Base-by-base conservation (phyloP, 2,329 filamentous ascomycete species). In the Acarospora socialis region DNA sequence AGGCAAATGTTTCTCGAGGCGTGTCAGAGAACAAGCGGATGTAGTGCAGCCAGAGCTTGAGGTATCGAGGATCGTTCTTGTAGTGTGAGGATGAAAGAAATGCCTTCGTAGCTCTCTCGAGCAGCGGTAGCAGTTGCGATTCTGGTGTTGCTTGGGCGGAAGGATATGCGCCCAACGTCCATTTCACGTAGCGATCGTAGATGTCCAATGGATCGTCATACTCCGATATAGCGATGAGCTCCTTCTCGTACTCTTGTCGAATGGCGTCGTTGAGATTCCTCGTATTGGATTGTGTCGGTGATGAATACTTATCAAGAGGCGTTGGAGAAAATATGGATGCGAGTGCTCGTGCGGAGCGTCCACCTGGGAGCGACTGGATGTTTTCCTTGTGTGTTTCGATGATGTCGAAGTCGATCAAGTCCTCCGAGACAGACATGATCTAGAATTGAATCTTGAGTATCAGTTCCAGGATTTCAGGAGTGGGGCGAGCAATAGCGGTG, bases 361-460 rank as follows among this genome's bases (percentile, higher is more conserved):
- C 90, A 40, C 82, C 80, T 10, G 87, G 86, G 8, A 98, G 68
- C 14, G 84, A 77, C 56, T 94, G 86, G 35, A 98, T 94, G 57
- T 98, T 98, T 61, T 98, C 90, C 60, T 98, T 98, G 48, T 94
- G 86, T 28, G 72, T 73, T 60, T 98, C 90, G 58, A 98, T 94
- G 41, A 94, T 71, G 47, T 92, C 81, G 61, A 98, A 95, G 60
- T 64, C 53, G 42, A 64, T 56, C 30, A 60, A 48, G 40, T 63
- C 60, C 23, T 58, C 52, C 25, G 53, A 46, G 36, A 43, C 48
- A 46, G 55, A 49, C 57, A 61, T 60, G 19, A 44, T 48, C n/a
- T n/a, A n/a, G n/a, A n/a, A n/a, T n/a, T n/a, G n/a, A n/a, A n/a
- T n/a, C n/a, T n/a, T n/a, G n/a, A n/a, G n/a, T n/a, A n/a, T n/a